Evolutionary conservation across 2,329 filamentous ascomycete species (phyloP).

Genomic region (Neonectria magnoliae): DNA sequence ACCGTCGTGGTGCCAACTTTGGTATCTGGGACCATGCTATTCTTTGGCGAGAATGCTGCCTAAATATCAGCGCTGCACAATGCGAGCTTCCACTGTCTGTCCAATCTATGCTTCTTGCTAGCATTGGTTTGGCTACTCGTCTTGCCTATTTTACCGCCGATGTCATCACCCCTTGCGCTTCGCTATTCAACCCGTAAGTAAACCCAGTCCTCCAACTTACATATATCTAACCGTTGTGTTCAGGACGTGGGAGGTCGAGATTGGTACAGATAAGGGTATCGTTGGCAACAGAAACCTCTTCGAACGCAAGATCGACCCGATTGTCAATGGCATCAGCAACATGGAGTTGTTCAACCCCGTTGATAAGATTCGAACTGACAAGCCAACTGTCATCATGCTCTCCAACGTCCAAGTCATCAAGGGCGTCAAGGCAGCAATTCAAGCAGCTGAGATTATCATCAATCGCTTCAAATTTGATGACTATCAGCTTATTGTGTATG

Average conservation of each 20-base stretch:
- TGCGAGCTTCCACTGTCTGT: conserved; percentile 29
- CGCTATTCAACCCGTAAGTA: conserved; percentile 33
- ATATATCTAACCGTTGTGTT: background rate
- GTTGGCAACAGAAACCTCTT: conserved; percentile 29
- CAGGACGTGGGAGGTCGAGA: conserved; percentile 33
- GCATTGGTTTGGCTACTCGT: conserved; percentile 30
- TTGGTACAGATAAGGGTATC: conserved; percentile 29
- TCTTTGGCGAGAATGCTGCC: conserved; percentile 32
- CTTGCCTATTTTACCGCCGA: conserved; percentile 35
- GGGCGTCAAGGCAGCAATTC: conserved; percentile 31
- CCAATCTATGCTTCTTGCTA: conserved; percentile 31
- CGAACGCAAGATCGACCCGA: conserved; percentile 31
- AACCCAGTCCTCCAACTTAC: too few species aligned
- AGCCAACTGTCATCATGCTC: conserved; percentile 32
- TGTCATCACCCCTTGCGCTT: conserved; percentile 33
- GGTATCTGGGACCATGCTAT: conserved; percentile 37
- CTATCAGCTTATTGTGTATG: conserved; percentile 32
- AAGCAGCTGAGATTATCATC: conserved; percentile 31
- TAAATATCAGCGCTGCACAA: conserved; percentile 34
- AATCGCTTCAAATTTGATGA: conserved; percentile 30
- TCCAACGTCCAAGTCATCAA: conserved; percentile 35
- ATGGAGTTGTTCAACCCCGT: conserved; percentile 29
- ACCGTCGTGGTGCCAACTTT: conserved; percentile 29
- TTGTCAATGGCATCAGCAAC: conserved; percentile 35
- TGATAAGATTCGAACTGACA: conserved; percentile 32